Conservation (phyloP, 2,329 filamentous ascomycete genomes). For the Proliferodiscus dingleyae region DNA sequence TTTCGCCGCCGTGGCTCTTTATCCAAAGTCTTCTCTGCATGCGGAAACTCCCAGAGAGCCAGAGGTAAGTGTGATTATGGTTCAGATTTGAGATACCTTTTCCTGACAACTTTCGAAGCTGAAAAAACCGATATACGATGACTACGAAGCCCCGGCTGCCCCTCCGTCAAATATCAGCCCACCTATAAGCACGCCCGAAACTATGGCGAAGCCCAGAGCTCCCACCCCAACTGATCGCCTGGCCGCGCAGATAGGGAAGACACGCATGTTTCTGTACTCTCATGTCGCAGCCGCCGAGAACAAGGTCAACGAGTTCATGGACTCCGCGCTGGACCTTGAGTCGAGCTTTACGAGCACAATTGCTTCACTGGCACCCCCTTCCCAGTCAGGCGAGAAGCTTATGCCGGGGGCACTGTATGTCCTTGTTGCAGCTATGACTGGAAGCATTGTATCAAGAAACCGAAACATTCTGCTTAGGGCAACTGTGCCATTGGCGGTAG, state of each 20-base stretch:
- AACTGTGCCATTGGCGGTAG: conserved; percentile 71
- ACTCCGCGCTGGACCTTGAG: conserved; percentile 78
- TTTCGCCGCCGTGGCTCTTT: conserved; percentile 41
- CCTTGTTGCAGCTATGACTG: conserved; percentile 89
- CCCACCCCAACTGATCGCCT: conserved; percentile 88
- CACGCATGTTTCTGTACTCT: conserved; percentile 73
- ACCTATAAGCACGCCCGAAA: conserved; percentile 17
- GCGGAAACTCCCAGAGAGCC: conserved; percentile 40
- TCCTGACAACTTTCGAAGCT: conserved; percentile 29
- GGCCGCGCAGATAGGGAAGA: conserved; percentile 73
- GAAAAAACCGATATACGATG: conserved; percentile 79
- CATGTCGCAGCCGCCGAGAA: conserved; percentile 73
- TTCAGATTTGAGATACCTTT: no score
- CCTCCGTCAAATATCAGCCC: conserved; percentile 25
- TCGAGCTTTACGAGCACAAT: conserved; percentile 85
- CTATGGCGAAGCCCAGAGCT: conserved; percentile 32
- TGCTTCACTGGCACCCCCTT: conserved; percentile 79
- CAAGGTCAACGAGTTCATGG: conserved; percentile 75
- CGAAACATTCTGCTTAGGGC: conserved; percentile 78
- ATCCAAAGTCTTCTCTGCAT: conserved; percentile 40
- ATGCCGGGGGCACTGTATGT: conserved; percentile 91
- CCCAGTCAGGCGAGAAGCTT: conserved; percentile 80
- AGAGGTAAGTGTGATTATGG: conserved; percentile 24
- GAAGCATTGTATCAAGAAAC: conserved; percentile 84
- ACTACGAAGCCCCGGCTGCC: conserved; percentile 44